phyloP scores from a whole-genome alignment of 2,329 filamentous ascomycete species.

The Catunica adiposa region DNA sequence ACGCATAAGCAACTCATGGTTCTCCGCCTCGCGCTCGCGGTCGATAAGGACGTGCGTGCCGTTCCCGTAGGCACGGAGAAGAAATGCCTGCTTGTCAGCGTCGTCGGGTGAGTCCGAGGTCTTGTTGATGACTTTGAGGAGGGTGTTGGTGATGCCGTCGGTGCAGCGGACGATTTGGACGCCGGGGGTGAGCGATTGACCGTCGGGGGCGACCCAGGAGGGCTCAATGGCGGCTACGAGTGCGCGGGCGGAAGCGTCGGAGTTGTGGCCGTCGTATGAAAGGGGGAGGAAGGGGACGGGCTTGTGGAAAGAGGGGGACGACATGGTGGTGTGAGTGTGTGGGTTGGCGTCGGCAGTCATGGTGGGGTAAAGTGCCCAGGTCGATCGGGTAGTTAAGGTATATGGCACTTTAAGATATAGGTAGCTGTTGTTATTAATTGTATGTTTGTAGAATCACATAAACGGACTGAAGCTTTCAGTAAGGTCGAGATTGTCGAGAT shows the following conservation, averaged over 20 bases:
- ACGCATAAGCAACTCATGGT: slow-evolving; percentile 74
- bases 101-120: slow-evolving; percentile 51
- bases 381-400: too few relatives aligned
- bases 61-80: slow-evolving; percentile 85
- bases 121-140: slow-evolving; percentile 60
- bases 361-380: not conserved
- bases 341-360: slow-evolving; percentile 13
- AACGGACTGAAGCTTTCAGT: too few relatives aligned
- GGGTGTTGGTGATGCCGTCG: slow-evolving; percentile 94
- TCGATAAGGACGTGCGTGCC: slow-evolving; percentile 93
- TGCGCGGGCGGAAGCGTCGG: slow-evolving; percentile 59
- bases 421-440: too few relatives aligned
- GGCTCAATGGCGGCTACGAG: slow-evolving; percentile 68
- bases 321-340: slow-evolving; percentile 5
- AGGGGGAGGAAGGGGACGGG: slow-evolving; percentile 52
- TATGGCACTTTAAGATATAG: too few relatives aligned
- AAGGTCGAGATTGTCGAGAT: not conserved
- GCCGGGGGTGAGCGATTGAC: not conserved
- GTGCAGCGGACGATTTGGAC: slow-evolving; percentile 85
- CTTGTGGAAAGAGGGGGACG: slow-evolving; percentile 15
- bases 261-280: slow-evolving; percentile 60
- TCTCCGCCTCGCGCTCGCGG: slow-evolving; percentile 63
- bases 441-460: too few relatives aligned
- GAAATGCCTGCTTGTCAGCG: slow-evolving; percentile 67
- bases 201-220: slow-evolving; percentile 57